These are phyloP conservation scores for Yamadazyma membranifaciens DNA, from an alignment of 1,139 yeast species.

Conservation along the genomic window DNA sequence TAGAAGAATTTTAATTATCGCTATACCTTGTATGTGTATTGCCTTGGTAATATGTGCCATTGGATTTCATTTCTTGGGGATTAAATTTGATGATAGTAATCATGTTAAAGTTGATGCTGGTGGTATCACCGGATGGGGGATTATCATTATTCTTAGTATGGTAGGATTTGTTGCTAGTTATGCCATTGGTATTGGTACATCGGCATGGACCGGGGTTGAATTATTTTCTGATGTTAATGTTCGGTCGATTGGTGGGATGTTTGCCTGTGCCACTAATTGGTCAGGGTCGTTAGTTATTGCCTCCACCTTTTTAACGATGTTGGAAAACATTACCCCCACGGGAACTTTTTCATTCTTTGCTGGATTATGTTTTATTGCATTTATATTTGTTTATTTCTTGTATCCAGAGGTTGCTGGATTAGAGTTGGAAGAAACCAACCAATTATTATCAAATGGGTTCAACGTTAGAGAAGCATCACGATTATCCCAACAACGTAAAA, in stretches of 20 bases:
- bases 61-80: conserved; percentile 80
- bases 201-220: conserved; percentile 98
- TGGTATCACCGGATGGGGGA: conserved; percentile 80
- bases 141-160: conserved; percentile 80
- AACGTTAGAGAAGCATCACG: conserved; percentile 69
- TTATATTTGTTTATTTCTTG: conserved; percentile 72
- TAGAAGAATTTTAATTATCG: conserved; percentile 68
- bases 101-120: conserved; percentile 40
- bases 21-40: conserved; percentile 76
- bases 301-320: conserved; percentile 89
- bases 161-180: conserved; percentile 84
- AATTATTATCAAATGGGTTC: conserved; percentile 77
- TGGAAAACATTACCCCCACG: conserved; percentile 87
- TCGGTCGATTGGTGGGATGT: conserved; percentile 87
- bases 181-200: conserved; percentile 93
- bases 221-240: conserved; percentile 85
- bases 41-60: conserved; percentile 79
- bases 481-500: conserved; percentile 53
- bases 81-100: conserved; percentile 49
- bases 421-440: conserved; percentile 88
- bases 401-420: conserved; percentile 92
- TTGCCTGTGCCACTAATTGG: conserved; percentile 96
- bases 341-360: conserved; percentile 94
- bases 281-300: conserved; percentile 90
- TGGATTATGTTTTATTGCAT: conserved; percentile 69